phyloP scores from a whole-genome alignment of 2,329 filamentous ascomycete species.

The Neoscytalidium dimidiatum region DNA sequence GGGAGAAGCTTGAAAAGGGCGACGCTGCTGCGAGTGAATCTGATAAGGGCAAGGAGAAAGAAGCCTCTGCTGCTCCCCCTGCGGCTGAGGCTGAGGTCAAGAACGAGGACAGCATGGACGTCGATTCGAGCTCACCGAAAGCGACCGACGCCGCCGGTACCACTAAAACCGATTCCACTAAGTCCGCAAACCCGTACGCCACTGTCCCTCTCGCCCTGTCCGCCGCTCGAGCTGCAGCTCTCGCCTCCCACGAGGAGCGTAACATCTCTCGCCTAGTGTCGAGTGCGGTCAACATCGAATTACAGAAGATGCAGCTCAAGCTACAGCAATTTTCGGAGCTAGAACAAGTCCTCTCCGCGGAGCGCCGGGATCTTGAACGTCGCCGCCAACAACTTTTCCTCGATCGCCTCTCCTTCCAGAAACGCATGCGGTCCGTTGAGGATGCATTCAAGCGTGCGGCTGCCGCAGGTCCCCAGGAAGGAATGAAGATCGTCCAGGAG shows the following conservation, averaged over 20 bases:
- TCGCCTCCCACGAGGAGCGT: constrained; percentile 94
- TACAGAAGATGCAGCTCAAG: constrained; percentile 95
- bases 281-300: constrained; percentile 86
- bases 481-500: constrained; percentile 42
- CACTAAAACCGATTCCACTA: neutral
- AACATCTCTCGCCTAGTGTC: constrained; percentile 94
- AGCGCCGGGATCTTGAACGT: constrained; percentile 88
- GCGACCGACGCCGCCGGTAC: constrained; percentile 34
- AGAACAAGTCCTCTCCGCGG: constrained; percentile 86
- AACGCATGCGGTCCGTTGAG: constrained; percentile 80
- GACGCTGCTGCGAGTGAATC: constrained; percentile 36
- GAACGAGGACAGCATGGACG: constrained; percentile 61
- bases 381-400: constrained; percentile 91
- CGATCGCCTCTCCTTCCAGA: constrained; percentile 87
- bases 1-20: constrained; percentile 72
- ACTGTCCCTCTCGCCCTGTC: constrained; percentile 84
- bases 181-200: constrained; percentile 52
- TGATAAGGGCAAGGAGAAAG: constrained; percentile 59
- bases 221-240: constrained; percentile 79
- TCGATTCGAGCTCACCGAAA: constrained; percentile 55
- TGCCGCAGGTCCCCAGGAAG: constrained; percentile 41
- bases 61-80: constrained; percentile 52
- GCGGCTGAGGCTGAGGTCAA: constrained; percentile 52
- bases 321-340: constrained; percentile 95
- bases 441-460: constrained; percentile 63